Base-by-base conservation (phyloP, 129 eudicot genomes). In the Flaveria linearis region DNA sequence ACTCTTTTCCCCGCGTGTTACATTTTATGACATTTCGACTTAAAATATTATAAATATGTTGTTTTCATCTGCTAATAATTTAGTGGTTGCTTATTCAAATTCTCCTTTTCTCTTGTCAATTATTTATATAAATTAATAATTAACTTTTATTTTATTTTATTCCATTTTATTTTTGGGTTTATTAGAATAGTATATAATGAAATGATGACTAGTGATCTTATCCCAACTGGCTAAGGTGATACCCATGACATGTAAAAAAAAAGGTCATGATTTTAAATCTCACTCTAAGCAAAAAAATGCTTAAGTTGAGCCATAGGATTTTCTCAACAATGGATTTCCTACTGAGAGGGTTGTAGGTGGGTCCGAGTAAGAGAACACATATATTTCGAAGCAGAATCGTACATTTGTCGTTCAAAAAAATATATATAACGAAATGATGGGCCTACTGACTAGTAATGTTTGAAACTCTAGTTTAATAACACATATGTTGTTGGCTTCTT, bases 51-150 rank as follows among this genome's bases (percentile, higher is more conserved):
- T 26, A 26, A 43, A 26, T 25, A 26, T 68, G 61, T 72, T 49
- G 57, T 52, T 73, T 72, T 64, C 56, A 65, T 28, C 50, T 51
- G 28, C 50, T n/a, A 73, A 65, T 72, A 11, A 52, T 73, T 55
- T 26, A 42, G 20, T 25, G 74, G 68, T 73, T 80, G 69, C 83
- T 65, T 80, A 56, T 73, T 53, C 83, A 53, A 80, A 28, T 80
- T 80, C 52, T 56, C 74, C 18, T 16, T 53, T 41, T 50, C 60
- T 79, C 74, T 71, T 72, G 1, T 8, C 22, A 7, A 22, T 52
- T 68, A 16, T 43, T 36, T 42, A 43, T 9, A 69, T 3, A 17
- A 18, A 28, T 25, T 25, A 61, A n/a, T 43, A 1, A 58, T 15
- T 68, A 43, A n/a, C 25, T 50, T 15, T 62, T 43, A 14, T 8